Conservation (phyloP, 2,329 filamentous ascomycete genomes). For the Phialophora chinensis region DNA sequence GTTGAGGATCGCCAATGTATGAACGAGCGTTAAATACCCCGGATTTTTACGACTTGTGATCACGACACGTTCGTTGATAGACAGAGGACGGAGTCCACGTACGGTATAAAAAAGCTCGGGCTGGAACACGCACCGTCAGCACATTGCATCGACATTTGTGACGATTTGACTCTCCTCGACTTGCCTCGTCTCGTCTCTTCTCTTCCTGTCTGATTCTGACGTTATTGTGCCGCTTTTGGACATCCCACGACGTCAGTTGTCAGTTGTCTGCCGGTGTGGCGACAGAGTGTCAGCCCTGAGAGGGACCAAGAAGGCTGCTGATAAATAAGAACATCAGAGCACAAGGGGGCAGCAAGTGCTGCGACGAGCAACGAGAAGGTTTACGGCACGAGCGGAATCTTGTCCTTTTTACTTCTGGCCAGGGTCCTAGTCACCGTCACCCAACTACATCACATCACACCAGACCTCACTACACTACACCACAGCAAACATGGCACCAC, state of each 20-base stretch:
- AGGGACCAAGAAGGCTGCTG: not conserved
- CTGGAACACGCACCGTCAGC: not conserved
- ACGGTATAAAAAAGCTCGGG: not conserved
- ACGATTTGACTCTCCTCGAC: not conserved
- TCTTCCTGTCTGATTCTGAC: not conserved
- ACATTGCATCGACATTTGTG: not conserved
- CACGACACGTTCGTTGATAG: not conserved
- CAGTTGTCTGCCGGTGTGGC: not conserved
- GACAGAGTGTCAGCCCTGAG: not conserved
- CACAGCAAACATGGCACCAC: slow-evolving; percentile 18
- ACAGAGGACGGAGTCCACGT: too few species aligned
- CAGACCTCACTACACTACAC: not conserved
- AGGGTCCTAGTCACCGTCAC: not conserved
- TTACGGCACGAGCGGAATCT: not conserved
- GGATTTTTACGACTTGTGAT: not conserved
- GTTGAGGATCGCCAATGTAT: too few species aligned
- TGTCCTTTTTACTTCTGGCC: not conserved
- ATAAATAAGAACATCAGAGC: not conserved
- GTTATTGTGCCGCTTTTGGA: not conserved
- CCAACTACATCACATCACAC: not conserved
- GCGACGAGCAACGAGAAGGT: not conserved
- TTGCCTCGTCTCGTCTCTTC: not conserved
- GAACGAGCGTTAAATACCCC: not conserved
- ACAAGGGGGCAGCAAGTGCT: too few species aligned
- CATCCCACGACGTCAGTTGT: not conserved